Percentiles rank a stretch among this genome's conserved stretches.
phyloP scores from a whole-genome alignment of 169 alveolate species.

The Cytauxzoon felis region DNA sequence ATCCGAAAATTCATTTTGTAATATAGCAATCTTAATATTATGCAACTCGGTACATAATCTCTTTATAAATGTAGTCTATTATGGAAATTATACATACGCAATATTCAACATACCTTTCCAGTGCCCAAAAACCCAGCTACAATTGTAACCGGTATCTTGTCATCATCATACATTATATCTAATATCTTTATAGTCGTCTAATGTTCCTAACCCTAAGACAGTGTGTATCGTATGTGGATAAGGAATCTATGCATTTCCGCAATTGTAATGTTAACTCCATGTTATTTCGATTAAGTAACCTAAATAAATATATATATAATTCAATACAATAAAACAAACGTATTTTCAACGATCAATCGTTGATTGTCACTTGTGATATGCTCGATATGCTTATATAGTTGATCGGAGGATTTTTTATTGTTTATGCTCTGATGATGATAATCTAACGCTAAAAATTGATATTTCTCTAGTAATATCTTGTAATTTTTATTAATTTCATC shows the following conservation, averaged over 20 bases:
- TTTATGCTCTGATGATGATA: conserved; percentile 35
- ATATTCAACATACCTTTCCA: conserved; percentile 64
- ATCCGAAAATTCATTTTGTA: conserved; percentile 79
- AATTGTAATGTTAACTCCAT: conserved; percentile 6
- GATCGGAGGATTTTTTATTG: background rate
- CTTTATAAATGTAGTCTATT: conserved; percentile 73
- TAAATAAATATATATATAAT: background rate
- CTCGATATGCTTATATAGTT: conserved; percentile 21
- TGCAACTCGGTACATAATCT: conserved; percentile 36
- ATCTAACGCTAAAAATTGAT: conserved; percentile 36
- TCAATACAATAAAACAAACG: background rate
- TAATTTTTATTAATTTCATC: conserved; percentile 27
- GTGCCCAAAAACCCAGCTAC: conserved; percentile 81
- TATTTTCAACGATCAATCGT: conserved; percentile 14
- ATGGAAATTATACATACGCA: background rate
- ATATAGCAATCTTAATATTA: conserved; percentile 67
- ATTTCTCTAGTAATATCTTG: conserved; percentile 42
- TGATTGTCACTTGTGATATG: conserved; percentile 26
- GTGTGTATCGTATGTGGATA: background rate
- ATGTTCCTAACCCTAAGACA: background rate
- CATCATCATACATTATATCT: too few species aligned
- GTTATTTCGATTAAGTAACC: conserved; percentile 8
- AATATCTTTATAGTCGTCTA: too few species aligned
- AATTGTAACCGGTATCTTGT: conserved; percentile 63
- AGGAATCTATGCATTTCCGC: background rate